A percentile compares a stretch with the other conserved stretches of the same genome.
phyloP scores from a whole-genome alignment of 2,329 filamentous ascomycete genomes.

The Trichoderma atroviride region DNA sequence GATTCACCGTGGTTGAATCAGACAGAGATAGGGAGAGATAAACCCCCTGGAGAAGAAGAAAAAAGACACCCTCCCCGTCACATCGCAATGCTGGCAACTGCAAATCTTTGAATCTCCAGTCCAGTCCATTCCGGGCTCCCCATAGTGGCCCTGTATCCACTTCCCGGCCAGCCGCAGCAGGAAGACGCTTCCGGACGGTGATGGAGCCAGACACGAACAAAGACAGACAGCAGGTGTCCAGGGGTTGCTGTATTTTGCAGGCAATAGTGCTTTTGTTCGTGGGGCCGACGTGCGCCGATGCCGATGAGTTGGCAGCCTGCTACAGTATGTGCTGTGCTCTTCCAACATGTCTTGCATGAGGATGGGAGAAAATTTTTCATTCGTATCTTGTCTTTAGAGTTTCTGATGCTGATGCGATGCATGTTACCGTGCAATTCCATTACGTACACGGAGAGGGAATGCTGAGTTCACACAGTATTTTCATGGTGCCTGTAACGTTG shows the following conservation, averaged over 20 bases:
- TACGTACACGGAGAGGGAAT: background rate
- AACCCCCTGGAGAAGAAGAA: background rate
- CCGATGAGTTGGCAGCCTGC: constrained; percentile 10
- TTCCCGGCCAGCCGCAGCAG: constrained; percentile 17
- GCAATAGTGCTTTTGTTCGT: background rate
- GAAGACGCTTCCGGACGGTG: background rate
- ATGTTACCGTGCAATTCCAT: background rate
- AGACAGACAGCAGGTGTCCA: background rate
- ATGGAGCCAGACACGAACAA: background rate
- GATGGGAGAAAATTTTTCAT: background rate
- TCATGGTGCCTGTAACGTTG: background rate
- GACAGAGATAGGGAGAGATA: background rate
- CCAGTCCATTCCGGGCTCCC: constrained; percentile 2
- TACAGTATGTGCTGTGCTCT: too few relatives aligned
- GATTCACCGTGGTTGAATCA: background rate
- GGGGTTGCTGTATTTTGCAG: background rate
- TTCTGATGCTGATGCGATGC: background rate
- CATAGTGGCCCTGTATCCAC: constrained; percentile 2
- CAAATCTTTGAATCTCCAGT: background rate
- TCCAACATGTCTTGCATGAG: background rate
- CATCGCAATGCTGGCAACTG: background rate
- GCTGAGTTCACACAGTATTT: background rate
- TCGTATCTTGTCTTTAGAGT: background rate
- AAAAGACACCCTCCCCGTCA: background rate
- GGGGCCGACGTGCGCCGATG: constrained; percentile 3